These are phyloP conservation scores for Fusarium pseudoanthophilum DNA, from an alignment of 2,329 filamentous ascomycete genomes.

Conservation along the genomic window DNA sequence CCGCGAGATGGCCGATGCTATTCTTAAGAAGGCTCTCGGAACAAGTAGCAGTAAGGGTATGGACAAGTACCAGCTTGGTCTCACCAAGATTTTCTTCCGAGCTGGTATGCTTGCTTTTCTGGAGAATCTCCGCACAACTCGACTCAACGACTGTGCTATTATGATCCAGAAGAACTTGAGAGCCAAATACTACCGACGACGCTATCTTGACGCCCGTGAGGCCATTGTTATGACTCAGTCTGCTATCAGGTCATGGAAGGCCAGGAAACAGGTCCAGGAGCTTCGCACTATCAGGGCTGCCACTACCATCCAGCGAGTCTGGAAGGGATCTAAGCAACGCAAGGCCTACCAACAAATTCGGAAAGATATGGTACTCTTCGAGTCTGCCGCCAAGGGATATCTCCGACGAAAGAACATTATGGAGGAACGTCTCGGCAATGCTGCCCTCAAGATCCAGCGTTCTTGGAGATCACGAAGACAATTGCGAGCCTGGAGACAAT, in stretches of 20 bases:
- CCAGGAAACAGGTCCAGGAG: conserved; percentile 81
- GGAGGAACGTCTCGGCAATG: conserved; percentile 93
- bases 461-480: conserved; percentile 86
- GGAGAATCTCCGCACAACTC: conserved; percentile 89
- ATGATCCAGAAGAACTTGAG: conserved; percentile 99
- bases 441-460: conserved; percentile 88
- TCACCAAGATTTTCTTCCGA: conserved; percentile 99
- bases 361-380: conserved; percentile 85
- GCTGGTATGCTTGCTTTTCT: conserved; percentile 98
- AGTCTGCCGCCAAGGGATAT: conserved; percentile 92
- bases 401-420: conserved; percentile 90
- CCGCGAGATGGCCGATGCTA: conserved; percentile 91
- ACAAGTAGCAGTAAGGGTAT: conserved; percentile 76
- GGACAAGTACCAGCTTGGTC: conserved; percentile 96
- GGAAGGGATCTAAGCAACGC: conserved; percentile 91
- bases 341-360: conserved; percentile 82
- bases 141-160: conserved; percentile 92
- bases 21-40: conserved; percentile 87
- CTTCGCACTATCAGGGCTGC: conserved; percentile 86
- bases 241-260: conserved; percentile 78
- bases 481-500: conserved; percentile 83
- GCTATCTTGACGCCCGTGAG: conserved; percentile 86
- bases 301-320: conserved; percentile 93
- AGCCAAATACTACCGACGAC: conserved; percentile 93
- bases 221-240: conserved; percentile 86